phyloP scores from a whole-genome alignment of 1,139 yeast genomes.

The Blastobotrys buckinghamii region DNA sequence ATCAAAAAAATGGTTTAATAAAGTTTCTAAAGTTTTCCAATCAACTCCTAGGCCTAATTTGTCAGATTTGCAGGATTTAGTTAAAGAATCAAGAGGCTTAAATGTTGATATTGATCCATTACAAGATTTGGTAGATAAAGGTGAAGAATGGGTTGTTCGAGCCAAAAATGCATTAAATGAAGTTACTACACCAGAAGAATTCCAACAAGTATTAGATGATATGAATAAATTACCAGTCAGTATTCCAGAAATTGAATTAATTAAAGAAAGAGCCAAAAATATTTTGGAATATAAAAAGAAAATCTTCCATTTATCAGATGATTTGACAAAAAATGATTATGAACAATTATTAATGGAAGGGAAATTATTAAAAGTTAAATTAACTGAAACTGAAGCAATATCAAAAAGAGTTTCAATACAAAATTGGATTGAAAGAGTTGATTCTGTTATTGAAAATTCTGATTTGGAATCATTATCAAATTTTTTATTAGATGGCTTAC shows the following conservation, averaged over 20 bases:
- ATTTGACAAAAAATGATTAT: slow-evolving; percentile 12
- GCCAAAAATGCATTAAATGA: slow-evolving; percentile 45
- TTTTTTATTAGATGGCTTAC: slow-evolving; percentile 41
- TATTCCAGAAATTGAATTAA: slow-evolving; percentile 56
- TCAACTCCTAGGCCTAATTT: slow-evolving; percentile 44
- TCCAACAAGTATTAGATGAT: slow-evolving; percentile 40
- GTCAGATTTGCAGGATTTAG: slow-evolving; percentile 40
- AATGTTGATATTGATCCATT: slow-evolving; percentile 26
- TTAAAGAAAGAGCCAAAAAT: slow-evolving; percentile 49
- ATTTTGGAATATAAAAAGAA: slow-evolving; percentile 48
- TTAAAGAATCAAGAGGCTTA: background rate
- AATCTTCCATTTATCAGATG: slow-evolving; percentile 26
- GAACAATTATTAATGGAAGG: slow-evolving; percentile 42
- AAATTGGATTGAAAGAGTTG: slow-evolving; percentile 44
- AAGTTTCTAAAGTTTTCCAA: slow-evolving; percentile 40
- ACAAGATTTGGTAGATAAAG: slow-evolving; percentile 39
- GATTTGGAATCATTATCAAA: slow-evolving; percentile 34
- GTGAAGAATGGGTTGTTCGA: slow-evolving; percentile 49
- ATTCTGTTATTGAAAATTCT: slow-evolving; percentile 15
- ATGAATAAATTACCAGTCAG: slow-evolving; percentile 44
- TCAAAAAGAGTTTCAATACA: slow-evolving; percentile 45
- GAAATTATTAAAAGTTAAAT: slow-evolving; percentile 50
- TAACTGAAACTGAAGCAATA: slow-evolving; percentile 47
- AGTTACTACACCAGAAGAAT: slow-evolving; percentile 15
- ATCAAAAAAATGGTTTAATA: slow-evolving; percentile 47